Conservation (phyloP, 257 asterid genomes). For the Plantago ovata region DNA sequence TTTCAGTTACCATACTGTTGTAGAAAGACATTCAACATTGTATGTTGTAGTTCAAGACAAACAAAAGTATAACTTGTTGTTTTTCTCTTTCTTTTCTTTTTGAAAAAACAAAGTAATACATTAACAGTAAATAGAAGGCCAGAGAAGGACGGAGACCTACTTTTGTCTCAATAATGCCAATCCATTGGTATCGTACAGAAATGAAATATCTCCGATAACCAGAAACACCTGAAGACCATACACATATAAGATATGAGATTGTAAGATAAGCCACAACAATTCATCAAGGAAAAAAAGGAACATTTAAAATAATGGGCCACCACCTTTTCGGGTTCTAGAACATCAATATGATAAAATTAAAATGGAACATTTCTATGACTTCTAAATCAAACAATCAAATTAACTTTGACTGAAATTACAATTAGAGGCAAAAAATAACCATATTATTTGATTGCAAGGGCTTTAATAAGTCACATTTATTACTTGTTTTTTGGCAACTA, state of each 20-base stretch:
- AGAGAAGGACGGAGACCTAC: no score
- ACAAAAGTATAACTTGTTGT: slow-evolving; percentile 5
- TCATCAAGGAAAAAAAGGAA: no score
- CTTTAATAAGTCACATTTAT: no score
- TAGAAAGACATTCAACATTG: slow-evolving; percentile 2
- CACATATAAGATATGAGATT: neutral
- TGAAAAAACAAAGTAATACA: no score
- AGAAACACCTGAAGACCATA: slow-evolving; percentile 51
- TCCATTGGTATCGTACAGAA: slow-evolving; percentile 95
- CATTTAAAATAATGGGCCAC: no score
- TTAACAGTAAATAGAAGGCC: no score
- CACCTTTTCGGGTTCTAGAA: neutral
- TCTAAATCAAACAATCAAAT: neutral
- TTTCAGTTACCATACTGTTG: no score
- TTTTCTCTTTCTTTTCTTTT: no score
- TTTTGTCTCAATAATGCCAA: slow-evolving; percentile 63
- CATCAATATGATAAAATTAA: neutral
- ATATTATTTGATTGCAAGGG: no score
- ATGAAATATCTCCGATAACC: slow-evolving; percentile 85
- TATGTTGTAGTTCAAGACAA: neutral
- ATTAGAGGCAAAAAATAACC: no score
- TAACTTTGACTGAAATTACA: neutral
- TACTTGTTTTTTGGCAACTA: no score
- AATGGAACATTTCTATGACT: neutral
- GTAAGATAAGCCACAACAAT: neutral